Percentiles rank a stretch among this genome's conserved stretches.
Evolutionary conservation across 2,329 filamentous ascomycete species (phyloP).

Genomic region (Botrytis porri): DNA sequence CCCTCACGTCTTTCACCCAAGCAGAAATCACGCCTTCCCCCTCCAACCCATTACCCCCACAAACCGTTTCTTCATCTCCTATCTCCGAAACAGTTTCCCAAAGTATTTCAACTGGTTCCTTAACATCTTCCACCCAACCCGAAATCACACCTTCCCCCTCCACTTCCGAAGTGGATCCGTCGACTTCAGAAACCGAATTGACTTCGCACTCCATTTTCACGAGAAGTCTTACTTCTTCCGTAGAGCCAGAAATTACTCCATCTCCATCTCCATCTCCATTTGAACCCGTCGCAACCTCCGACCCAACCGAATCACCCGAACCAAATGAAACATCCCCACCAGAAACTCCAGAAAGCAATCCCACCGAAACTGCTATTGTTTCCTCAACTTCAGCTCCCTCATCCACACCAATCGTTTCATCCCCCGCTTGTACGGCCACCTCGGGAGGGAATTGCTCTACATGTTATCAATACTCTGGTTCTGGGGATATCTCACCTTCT

Average conservation of each 20-base stretch:
- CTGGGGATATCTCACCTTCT: background rate
- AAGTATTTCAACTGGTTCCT: background rate
- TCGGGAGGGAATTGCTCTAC: background rate
- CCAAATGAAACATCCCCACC: background rate
- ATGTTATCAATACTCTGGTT: slow-evolving; percentile 2
- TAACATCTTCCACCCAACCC: background rate
- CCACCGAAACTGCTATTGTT: background rate
- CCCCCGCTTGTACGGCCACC: background rate
- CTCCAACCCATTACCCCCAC: background rate
- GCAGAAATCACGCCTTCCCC: background rate
- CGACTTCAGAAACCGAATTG: background rate
- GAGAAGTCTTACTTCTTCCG: background rate
- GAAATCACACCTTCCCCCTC: background rate
- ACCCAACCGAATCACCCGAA: background rate
- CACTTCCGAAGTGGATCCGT: background rate
- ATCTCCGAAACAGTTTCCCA: background rate
- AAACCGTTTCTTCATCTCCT: background rate
- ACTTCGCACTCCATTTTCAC: background rate
- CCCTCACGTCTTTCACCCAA: background rate
- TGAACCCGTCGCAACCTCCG: background rate
- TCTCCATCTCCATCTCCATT: background rate
- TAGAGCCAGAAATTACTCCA: background rate
- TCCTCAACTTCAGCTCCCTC: background rate
- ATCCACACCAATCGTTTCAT: background rate
- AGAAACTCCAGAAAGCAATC: background rate